Base-by-base conservation (phyloP, 1,284 basidiomycete genomes). In the Marasmius tenuissimus region DNA sequence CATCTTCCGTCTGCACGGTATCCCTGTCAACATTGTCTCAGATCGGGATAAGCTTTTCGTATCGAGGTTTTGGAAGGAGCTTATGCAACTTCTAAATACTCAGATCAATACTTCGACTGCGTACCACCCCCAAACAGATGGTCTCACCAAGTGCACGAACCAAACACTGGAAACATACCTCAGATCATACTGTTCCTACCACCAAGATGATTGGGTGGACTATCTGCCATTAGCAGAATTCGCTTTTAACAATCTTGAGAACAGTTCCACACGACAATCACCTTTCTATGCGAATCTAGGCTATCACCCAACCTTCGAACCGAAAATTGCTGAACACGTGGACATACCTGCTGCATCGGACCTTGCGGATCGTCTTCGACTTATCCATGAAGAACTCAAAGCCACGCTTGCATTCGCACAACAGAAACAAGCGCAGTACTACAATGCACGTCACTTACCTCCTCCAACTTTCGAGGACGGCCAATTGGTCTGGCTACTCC, bases 201-300 rank as follows among this genome's bases (percentile, higher is more conserved):
- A 80, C 45, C 81, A 84, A 61, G 71, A 76, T 61, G 70, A 83
- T 60, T 85, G 82, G 82, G 67, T 71, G 0, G 68, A 76, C 3
- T 75, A 75, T 16, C 71, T 85, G 0, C 73, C 77, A 0, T 59
- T 80, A 6, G 78, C 78, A 0, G 76, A 81, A 64, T 85, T 84
- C 61, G 68, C 71, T 0, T 81, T 78, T 67, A 83, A 84, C 65
- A 82, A 81, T 49, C 49, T 64, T 6, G n/a, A 4, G 61, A 68
- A 18, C 78, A 71, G 79, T 1, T 81, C 80, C 0, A 82, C 40
- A 40, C 9, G 16, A 9, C 40, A 42, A 12, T 42, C 27, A 27
- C 40, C 40, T 12, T 42, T 83, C 71, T 75, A 69, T 39, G 73
- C 76, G 42, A 75, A 77, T 57, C 64, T 71, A 14, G 78, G 73